A percentile compares a stretch with the other conserved stretches of the same genome.
phyloP scores from a whole-genome alignment of 2,329 filamentous ascomycete genomes.

The Lasiodiplodia theobromae region DNA sequence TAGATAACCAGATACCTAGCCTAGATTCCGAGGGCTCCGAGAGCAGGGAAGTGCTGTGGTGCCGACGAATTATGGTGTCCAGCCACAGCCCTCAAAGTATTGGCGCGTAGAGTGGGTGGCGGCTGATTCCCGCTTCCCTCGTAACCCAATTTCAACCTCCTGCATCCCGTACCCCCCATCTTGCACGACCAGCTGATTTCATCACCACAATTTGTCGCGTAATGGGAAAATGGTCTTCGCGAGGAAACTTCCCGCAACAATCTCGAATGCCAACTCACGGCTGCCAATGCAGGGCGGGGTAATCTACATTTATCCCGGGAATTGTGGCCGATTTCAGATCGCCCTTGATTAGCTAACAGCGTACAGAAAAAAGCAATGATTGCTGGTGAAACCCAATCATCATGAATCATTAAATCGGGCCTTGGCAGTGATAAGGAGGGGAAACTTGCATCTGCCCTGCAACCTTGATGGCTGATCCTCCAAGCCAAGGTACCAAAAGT shows the following conservation, averaged over 20 bases:
- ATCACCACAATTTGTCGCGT: not conserved
- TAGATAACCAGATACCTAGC: not conserved
- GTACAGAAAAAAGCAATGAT: not conserved
- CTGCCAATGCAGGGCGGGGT: not conserved
- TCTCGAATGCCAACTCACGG: not conserved
- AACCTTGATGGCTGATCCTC: not conserved
- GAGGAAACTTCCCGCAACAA: too few relatives aligned
- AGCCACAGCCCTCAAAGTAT: not conserved
- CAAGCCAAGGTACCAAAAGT: constrained; percentile 15
- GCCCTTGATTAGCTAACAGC: not conserved
- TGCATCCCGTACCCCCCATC: not conserved
- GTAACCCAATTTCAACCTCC: constrained; percentile 8
- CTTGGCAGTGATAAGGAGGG: constrained; percentile 17
- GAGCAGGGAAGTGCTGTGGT: not conserved
- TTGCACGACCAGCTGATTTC: not conserved
- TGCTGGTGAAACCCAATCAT: not conserved
- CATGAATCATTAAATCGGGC: not conserved
- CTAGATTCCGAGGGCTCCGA: not conserved
- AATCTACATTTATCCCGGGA: not conserved
- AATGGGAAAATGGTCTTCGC: not conserved
- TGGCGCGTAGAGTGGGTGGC: constrained; percentile 3
- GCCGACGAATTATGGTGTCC: not conserved
- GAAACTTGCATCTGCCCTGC: not conserved
- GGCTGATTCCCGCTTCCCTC: not conserved
- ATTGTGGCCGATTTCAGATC: not conserved